phyloP scores from a whole-genome alignment of 495 filamentous ascomycete genomes.

The Podospora pseudoanserina region DNA sequence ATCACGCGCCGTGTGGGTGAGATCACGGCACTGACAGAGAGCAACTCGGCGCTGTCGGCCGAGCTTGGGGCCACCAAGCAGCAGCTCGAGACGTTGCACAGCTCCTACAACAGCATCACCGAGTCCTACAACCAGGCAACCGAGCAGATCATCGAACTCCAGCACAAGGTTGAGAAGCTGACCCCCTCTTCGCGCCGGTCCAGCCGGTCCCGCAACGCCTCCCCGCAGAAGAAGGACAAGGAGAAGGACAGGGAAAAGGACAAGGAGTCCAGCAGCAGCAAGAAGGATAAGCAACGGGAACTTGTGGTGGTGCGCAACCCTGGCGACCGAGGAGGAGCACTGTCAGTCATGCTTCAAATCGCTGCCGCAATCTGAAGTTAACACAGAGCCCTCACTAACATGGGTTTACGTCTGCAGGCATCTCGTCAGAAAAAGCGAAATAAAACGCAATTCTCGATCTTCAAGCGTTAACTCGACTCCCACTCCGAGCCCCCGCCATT shows the following conservation, averaged over 20 bases:
- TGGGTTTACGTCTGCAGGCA: slow-evolving; percentile 5
- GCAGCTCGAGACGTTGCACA: slow-evolving; percentile 23
- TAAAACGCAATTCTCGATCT: slow-evolving; percentile 1
- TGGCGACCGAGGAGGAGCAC: slow-evolving; percentile 30
- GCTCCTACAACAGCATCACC: slow-evolving; percentile 21
- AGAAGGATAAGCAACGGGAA: slow-evolving; percentile 31
- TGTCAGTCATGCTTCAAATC: slow-evolving; percentile 37
- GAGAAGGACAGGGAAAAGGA: slow-evolving; percentile 20
- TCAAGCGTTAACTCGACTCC: not conserved
- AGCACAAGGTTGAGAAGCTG: slow-evolving; percentile 26
- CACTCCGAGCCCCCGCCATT: not conserved
- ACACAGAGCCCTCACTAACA: slow-evolving; percentile 2
- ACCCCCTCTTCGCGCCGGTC: slow-evolving; percentile 16
- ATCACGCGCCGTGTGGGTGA: slow-evolving; percentile 28
- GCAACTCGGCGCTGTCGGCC: slow-evolving; percentile 25
- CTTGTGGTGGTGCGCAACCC: slow-evolving; percentile 36
- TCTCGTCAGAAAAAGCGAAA: slow-evolving; percentile 12
- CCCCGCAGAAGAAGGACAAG: slow-evolving; percentile 34
- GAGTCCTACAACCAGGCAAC: slow-evolving; percentile 26
- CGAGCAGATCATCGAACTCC: slow-evolving; percentile 23
- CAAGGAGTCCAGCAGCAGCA: slow-evolving; percentile 13
- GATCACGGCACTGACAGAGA: slow-evolving; percentile 26
- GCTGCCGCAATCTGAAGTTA: slow-evolving; percentile 26
- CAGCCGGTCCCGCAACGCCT: slow-evolving; percentile 29
- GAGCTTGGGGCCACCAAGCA: slow-evolving; percentile 28